Evolutionary conservation across 306 rosid genomes (phyloP), one percentile per base, ranked within the genome.

Genomic region (Prinsepia uniflora): DNA sequence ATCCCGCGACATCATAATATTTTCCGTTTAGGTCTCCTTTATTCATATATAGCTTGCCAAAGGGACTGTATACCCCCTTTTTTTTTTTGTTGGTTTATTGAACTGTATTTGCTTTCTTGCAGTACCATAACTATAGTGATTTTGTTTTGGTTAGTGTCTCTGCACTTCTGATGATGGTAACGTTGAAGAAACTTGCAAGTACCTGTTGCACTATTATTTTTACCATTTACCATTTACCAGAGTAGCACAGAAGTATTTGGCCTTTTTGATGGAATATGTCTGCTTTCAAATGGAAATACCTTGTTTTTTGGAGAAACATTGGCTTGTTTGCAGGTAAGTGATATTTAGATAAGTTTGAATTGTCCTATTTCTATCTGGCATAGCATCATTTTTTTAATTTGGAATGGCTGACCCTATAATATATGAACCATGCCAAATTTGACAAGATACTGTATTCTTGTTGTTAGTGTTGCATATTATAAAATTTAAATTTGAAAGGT

Each of bases 231-330:
- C 72, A 91, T 95, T 63, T 86, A 85, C 79, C 99, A 95, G 79
- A 95, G 99, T 83, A 95, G 96, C 87, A 95, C 99, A 6, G 97
- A 95, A 89, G 99, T 95, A 34, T 95, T 95, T 58, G 99, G 99
- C 73, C 99, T 95, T 81, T 95, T 86, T 79, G 99, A 95, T 63
- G 91, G 97, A 95, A 95, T 24, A 24, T 24, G 30, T 24, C 30
- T 24, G 30, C 30, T 24, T 24, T 24, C 30, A 24, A 24, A 24
- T 85, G 99, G 99, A 75, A 95, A 95, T 75, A 91, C 97, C 15
- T 78, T 95, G 77, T 95, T 95, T 81, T 95, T 95, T 57, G 99
- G 99, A 78, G 99, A 95, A 86, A 95, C 99, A 65, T 76, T 95
- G 76, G 88, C 99, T 75, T 95, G 97, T 79, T 84, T 95, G 86